Evolutionary conservation across 1,284 basidiomycete species (phyloP).

Genomic region (Cerrena zonata): DNA sequence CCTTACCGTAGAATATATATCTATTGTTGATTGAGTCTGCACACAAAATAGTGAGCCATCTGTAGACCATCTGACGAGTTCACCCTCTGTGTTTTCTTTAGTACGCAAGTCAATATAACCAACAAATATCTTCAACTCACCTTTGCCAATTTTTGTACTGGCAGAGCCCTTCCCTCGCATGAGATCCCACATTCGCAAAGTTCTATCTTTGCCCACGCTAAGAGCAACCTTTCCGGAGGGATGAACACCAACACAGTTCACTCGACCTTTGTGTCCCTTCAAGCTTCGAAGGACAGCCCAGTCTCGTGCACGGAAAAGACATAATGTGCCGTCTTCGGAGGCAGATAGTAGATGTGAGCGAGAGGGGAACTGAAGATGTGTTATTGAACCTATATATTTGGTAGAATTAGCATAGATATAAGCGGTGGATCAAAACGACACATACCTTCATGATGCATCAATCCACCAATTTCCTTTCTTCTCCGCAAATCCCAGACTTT

Average conservation of each 20-base stretch:
- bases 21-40: slow-evolving; percentile 70
- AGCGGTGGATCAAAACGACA: slow-evolving; percentile 11
- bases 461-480: slow-evolving; percentile 85
- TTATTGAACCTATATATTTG: slow-evolving; percentile 73
- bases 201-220: slow-evolving; percentile 85
- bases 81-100: slow-evolving; percentile 64
- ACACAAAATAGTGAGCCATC: slow-evolving; percentile 75
- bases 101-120: slow-evolving; percentile 3
- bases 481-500: slow-evolving; percentile 95
- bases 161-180: slow-evolving; percentile 90
- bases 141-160: slow-evolving; percentile 82
- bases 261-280: slow-evolving; percentile 88
- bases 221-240: slow-evolving; percentile 88
- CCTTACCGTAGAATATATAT: slow-evolving; percentile 71
- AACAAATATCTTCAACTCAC: slow-evolving; percentile 33
- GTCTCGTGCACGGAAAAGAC: slow-evolving; percentile 86
- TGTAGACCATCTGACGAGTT: slow-evolving; percentile 79
- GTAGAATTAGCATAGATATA: not conserved
- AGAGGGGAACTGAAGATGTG: slow-evolving; percentile 82
- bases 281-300: slow-evolving; percentile 86
- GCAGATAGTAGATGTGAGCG: slow-evolving; percentile 85
- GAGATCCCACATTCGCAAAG: slow-evolving; percentile 95
- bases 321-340: slow-evolving; percentile 85
- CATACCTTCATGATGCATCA: slow-evolving; percentile 88
- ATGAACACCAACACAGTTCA: slow-evolving; percentile 88